Evolutionary conservation across 768 basidiomycete species (phyloP), one percentile per base, ranked within the genome.

Genomic region (Boletus edulis): DNA sequence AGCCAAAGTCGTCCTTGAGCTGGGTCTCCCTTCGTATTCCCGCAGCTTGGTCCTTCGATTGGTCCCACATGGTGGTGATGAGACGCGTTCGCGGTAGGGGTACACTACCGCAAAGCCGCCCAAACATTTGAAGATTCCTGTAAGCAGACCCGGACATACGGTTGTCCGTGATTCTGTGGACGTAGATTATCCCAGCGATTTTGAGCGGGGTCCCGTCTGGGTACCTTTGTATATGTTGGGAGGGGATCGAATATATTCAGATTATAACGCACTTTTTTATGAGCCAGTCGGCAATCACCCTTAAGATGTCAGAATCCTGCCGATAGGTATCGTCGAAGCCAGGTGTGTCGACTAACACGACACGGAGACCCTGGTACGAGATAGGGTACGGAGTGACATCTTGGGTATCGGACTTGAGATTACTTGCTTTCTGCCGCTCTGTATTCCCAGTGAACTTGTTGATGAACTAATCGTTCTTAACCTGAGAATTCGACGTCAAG

Each of bases 11-110:
- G 1, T 1, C 0, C 7, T 18, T 56, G 27, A 75, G 67, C 43
- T 75, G 55, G 0, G 17, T 9, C 44, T 75, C 72, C 24, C 54
- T 55, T 2, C 27, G 46, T 9, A 50, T 54, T n/a, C 39, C 57
- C 11, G 56, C 15, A 1, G 13, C 10, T 5, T 2, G 27, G 34
- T 68, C 67, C 20, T 47, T 65, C 15, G 62, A 65, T 1, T 9
- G 31, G 43, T 66, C 65, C 76, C 75, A 76, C 69, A 73, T 74
- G 2, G 71, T 76, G 1, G 75, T 77, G n/a, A 70, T 62, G 14
- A 77, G 56, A 18, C 68, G 58, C 5, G 72, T 62, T 18, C 72
- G 73, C 35, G 17, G 58, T 27, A 72, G 49, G 8, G 67, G 61
- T 4, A 57, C 20, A 11, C 62, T 32, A 5, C 76, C 76, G 39